Evolutionary conservation across 495 filamentous ascomycete species (phyloP).

Genomic region (Wilcoxina mikolae): DNA sequence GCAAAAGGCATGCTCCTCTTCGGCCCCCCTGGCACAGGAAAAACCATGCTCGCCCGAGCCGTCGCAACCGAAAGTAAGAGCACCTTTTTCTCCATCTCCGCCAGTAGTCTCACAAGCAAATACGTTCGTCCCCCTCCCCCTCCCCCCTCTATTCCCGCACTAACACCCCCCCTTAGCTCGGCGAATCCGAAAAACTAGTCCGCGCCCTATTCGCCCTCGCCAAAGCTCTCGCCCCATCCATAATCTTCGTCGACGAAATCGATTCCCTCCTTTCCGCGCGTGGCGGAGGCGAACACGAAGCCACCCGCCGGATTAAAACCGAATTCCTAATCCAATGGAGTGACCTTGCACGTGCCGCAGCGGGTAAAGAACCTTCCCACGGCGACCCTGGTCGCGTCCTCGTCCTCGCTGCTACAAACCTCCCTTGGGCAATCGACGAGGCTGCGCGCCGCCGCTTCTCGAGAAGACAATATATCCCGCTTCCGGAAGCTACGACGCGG

Average conservation of each 20-base stretch:
- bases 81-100: conserved; percentile 94
- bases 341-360: conserved; percentile 80
- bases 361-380: conserved; percentile 53
- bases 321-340: conserved; percentile 98
- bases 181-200: conserved; percentile 93
- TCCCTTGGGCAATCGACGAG: conserved; percentile 97
- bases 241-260: conserved; percentile 99
- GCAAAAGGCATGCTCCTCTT: conserved; percentile 93
- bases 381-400: conserved; percentile 85
- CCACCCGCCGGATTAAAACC: conserved; percentile 86
- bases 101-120: conserved; percentile 86
- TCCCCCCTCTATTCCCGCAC: conserved; percentile 2
- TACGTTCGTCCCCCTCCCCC: conserved; percentile 35
- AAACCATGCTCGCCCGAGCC: conserved; percentile 93
- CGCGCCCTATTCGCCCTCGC: conserved; percentile 82
- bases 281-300: conserved; percentile 69
- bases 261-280: conserved; percentile 83
- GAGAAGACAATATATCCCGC: conserved; percentile 84
- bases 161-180: conserved; percentile 37
- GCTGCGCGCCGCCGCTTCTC: conserved; percentile 86
- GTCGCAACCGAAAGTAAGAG: conserved; percentile 90
- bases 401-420: conserved; percentile 87
- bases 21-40: conserved; percentile 89
- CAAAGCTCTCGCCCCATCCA: conserved; percentile 78
- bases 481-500: conserved; percentile 72